Evolutionary conservation across 257 asterid genomes (phyloP).

Genomic region (Asclepias syriaca): DNA sequence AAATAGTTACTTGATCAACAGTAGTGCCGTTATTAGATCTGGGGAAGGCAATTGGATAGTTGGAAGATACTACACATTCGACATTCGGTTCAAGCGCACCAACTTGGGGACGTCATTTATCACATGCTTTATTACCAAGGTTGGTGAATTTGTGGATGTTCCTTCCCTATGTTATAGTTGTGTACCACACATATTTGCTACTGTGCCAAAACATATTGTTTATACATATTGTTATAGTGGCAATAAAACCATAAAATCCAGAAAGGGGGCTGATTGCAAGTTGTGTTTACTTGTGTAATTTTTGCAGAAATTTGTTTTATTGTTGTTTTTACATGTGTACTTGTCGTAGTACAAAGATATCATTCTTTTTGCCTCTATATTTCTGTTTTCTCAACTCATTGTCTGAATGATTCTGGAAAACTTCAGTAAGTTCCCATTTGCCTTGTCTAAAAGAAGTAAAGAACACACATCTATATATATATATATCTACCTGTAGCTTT

Average conservation of each 20-base stretch:
- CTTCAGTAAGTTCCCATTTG: neutral
- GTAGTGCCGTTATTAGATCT: conserved; percentile 3
- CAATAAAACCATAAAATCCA: conserved; percentile 14
- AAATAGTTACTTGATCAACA: conserved; percentile 1
- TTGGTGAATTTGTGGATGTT: conserved; percentile 4
- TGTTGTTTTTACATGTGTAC: neutral
- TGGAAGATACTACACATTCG: neutral
- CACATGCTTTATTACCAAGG: neutral
- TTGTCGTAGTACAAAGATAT: neutral
- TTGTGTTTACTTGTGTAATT: conserved; percentile 5
- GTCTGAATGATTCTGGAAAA: neutral
- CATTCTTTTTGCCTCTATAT: neutral
- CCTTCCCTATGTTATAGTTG: conserved; percentile 14
- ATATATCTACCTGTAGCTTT: conserved; percentile 4
- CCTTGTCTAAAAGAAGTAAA: neutral
- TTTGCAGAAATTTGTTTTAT: conserved; percentile 10
- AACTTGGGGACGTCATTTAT: conserved; percentile 1
- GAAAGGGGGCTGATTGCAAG: conserved; percentile 6
- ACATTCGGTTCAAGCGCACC: neutral
- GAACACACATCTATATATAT: neutral
- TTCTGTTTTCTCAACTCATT: neutral
- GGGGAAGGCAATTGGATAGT: conserved; percentile 6
- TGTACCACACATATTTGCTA: conserved; percentile 1
- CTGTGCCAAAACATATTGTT: conserved; percentile 21
- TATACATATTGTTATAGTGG: conserved; percentile 26